Evolutionary conservation across 176 grass and related monocot species (phyloP).

Genomic region (Coix lacrymajobi): DNA sequence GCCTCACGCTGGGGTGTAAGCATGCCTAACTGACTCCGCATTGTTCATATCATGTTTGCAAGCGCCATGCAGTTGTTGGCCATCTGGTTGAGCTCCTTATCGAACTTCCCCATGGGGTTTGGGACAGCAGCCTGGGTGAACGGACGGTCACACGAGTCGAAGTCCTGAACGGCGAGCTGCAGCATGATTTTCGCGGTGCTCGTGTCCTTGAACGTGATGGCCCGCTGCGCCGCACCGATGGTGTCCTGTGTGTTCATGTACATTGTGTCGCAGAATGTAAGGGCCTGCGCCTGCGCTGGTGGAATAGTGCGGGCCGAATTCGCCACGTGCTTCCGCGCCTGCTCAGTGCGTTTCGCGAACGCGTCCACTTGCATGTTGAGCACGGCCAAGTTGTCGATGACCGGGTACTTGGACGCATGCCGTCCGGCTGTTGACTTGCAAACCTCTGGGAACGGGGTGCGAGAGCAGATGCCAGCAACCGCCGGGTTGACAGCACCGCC

Average conservation of each 20-base stretch:
- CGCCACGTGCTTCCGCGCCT: conserved; percentile 16
- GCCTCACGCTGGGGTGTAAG: neutral
- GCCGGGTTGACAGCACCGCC: neutral
- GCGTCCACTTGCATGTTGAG: conserved; percentile 56
- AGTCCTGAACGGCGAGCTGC: conserved; percentile 49
- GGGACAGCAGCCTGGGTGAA: conserved; percentile 11
- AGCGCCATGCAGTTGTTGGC: conserved; percentile 49
- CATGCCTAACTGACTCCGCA: neutral
- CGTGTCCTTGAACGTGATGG: conserved; percentile 42
- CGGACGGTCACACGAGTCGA: conserved; percentile 45
- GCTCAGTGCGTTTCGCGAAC: conserved; percentile 19
- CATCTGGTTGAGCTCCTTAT: conserved; percentile 34
- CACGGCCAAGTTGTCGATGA: conserved; percentile 38
- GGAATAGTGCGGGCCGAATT: neutral
- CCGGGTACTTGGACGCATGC: conserved; percentile 31
- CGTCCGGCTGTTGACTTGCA: conserved; percentile 32
- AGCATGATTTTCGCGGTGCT: conserved; percentile 43
- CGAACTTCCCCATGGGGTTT: conserved; percentile 37
- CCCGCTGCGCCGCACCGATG: conserved; percentile 40
- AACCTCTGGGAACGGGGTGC: conserved; percentile 27
- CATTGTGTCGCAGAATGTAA: conserved; percentile 51
- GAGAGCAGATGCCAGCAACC: conserved; percentile 12
- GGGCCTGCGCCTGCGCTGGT: conserved; percentile 13
- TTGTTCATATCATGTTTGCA: conserved; percentile 31
- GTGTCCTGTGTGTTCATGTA: conserved; percentile 54